Conservation (phyloP, 768 basidiomycete genomes). For the Mrakia blollopis region DNA sequence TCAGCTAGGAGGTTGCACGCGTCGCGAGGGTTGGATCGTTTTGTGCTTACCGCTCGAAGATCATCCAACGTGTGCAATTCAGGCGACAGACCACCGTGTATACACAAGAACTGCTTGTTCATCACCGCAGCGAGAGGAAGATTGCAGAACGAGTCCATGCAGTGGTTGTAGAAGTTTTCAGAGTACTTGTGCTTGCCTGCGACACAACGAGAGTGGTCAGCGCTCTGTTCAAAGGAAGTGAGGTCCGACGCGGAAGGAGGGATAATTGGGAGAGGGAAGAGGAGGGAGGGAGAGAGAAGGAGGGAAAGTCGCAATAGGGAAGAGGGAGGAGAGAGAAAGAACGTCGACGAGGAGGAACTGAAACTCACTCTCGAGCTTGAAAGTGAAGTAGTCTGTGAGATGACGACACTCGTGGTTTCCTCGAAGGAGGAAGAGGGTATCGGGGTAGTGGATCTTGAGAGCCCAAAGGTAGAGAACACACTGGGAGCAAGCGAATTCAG, state of each 20-base stretch:
- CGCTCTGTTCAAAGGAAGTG: too few species aligned
- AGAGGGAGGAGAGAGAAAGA: too few species aligned
- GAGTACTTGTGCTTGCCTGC: constrained; percentile 98
- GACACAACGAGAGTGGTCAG: background rate
- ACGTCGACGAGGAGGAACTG: too few species aligned
- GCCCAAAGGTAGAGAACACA: constrained; percentile 34
- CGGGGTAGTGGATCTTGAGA: constrained; percentile 33
- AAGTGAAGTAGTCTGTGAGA: constrained; percentile 33
- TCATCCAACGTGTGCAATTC: constrained; percentile 94
- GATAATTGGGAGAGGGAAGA: too few species aligned
- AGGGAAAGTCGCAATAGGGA: too few species aligned
- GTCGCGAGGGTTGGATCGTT: background rate
- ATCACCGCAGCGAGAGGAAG: constrained; percentile 93
- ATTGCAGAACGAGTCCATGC: constrained; percentile 96
- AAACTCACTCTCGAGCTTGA: constrained; percentile 33
- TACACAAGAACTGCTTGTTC: constrained; percentile 99
- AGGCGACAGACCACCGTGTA: constrained; percentile 93
- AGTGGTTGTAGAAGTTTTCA: constrained; percentile 91
- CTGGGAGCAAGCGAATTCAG: background rate
- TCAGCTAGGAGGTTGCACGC: background rate
- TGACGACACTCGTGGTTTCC: constrained; percentile 34
- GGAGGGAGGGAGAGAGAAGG: too few species aligned
- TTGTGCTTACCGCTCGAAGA: constrained; percentile 65
- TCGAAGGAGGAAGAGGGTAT: constrained; percentile 29
- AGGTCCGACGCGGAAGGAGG: too few species aligned